A percentile compares a stretch with the other conserved stretches of the same genome.
Conservation (phyloP, 306 rosid species). For the Quercus robur region DNA sequence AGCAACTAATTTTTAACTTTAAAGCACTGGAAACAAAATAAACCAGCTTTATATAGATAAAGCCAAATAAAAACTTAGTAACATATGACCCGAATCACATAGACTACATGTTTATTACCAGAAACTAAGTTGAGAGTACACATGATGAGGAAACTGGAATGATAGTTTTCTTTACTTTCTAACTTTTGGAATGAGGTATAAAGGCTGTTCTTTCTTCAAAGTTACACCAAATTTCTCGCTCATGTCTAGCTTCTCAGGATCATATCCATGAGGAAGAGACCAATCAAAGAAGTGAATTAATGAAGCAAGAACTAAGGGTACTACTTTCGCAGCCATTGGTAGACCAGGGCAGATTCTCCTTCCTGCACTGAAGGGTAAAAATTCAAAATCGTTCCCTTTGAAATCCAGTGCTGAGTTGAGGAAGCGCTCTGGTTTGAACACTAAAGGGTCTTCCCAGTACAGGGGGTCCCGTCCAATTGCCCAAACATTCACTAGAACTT, state of each 20-base stretch:
- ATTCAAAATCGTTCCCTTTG: constrained; percentile 28
- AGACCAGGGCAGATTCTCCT: constrained; percentile 36
- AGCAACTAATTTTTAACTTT: not conserved
- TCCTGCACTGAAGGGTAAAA: constrained; percentile 25
- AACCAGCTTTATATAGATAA: not conserved
- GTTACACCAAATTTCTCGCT: constrained; percentile 12
- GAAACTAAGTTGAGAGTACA: no score
- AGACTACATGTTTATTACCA: not conserved
- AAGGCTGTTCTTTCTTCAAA: constrained; percentile 16
- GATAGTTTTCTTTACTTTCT: not conserved
- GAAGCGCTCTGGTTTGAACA: constrained; percentile 24
- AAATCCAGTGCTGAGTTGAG: constrained; percentile 11
- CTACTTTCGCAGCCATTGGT: constrained; percentile 19
- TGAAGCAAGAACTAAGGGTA: constrained; percentile 11
- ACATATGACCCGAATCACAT: not conserved
- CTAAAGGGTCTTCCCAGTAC: constrained; percentile 14
- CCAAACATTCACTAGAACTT: constrained; percentile 23
- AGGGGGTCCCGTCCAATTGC: constrained; percentile 18
- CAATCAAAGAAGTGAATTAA: constrained; percentile 28
- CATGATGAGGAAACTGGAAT: not conserved
- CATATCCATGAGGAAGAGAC: constrained; percentile 22
- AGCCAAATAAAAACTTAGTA: not conserved
- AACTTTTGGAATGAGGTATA: constrained; percentile 7
- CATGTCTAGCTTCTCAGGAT: constrained; percentile 8
- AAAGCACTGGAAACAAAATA: not conserved